Percentiles rank a stretch among this genome's conserved stretches.
These are phyloP conservation scores for Camellia japonica DNA, from an alignment of 148 eudicot species.

Conservation along the genomic window DNA sequence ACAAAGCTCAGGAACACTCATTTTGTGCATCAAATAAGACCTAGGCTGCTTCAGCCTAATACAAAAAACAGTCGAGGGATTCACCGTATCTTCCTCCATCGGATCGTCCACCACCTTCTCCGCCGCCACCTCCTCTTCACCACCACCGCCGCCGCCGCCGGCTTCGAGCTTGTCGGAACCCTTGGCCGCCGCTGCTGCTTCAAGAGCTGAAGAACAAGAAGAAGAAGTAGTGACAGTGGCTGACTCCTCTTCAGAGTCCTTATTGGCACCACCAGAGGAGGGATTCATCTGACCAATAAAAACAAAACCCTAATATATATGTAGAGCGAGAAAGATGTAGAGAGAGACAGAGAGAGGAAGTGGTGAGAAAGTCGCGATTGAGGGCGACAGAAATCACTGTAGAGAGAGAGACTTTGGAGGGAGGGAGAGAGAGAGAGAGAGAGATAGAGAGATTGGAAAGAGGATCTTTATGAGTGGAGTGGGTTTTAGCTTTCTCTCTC, in stretches of 20 bases:
- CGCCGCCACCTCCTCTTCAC: slow-evolving; percentile 24
- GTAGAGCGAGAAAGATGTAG: slow-evolving; percentile 11
- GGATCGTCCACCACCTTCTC: slow-evolving; percentile 38
- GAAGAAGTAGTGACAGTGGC: slow-evolving; percentile 13
- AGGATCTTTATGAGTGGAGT: neutral
- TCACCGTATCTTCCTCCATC: slow-evolving; percentile 48
- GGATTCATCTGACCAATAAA: slow-evolving; percentile 48
- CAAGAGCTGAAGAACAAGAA: slow-evolving; percentile 24
- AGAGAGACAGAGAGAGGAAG: slow-evolving; percentile 24
- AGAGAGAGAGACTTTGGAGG: neutral
- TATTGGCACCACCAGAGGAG: slow-evolving; percentile 22
- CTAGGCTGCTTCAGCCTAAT: slow-evolving; percentile 79
- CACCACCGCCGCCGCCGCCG: slow-evolving; percentile 20
- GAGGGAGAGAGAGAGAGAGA: slow-evolving; percentile 16
- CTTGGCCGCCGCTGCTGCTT: slow-evolving; percentile 12
- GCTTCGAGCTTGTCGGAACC: slow-evolving; percentile 10
- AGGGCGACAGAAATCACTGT: slow-evolving; percentile 86
- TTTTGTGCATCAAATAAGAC: slow-evolving; percentile 79
- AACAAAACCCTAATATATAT: slow-evolving; percentile 63
- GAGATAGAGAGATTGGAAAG: neutral
- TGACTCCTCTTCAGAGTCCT: slow-evolving; percentile 25
- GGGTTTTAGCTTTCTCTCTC: too few species aligned
- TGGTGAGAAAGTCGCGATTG: slow-evolving; percentile 79
- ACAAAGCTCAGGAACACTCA: slow-evolving; percentile 98
- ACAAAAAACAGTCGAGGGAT: slow-evolving; percentile 80